Base-by-base conservation (phyloP, 148 eudicot genomes). In the Heliosperma pusillum region DNA sequence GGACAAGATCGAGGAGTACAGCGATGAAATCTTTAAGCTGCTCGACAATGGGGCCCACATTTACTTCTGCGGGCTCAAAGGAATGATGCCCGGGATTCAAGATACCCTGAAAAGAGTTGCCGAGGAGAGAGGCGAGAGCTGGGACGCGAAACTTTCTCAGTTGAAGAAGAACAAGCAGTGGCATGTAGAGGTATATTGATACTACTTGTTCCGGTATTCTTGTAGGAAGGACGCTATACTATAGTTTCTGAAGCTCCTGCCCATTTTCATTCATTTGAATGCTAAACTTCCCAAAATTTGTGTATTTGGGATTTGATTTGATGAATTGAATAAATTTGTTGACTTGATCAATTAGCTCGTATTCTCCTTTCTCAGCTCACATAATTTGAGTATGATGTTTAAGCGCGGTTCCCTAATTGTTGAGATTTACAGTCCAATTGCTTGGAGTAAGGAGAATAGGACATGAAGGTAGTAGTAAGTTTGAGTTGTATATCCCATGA, bases 61-160 rank as follows among this genome's bases (percentile, higher is more conserved):
- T 3, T 93, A 93, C 77, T 93, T 93, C 80, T 93, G 98, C 24
- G 98, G 98, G 76, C 94, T 93, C 0, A 93, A 81, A 74, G 98
- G 98, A 19, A 93, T 93, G 98, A 93, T 93, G 98, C 98, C 98
- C 0, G 98, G 98, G 11, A 93, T 93, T 74, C 98, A 91, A 73
- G 92, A 89, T 15, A 93, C 98, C 1, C 70, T 93, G 75, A 89
- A 88, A 80, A 86, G 86, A 83, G 97, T 93, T 15, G 98, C 97
- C 0, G 91, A 91, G 80, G 83, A 87, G 83, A 85, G 98, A 69
- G 98, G 98, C 1, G 98, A 93, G 80, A 91, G 79, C 76, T 93
- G 98, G 98, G 98, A 93, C 8, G 84, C 78, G 75, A 93, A 87
- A 78, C 91, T 93, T 19, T 80, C 98, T 5, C 92, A 84, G 76